Evolutionary conservation across 495 filamentous ascomycete genomes (phyloP), one percentile per base, ranked within the genome.

Genomic region (Penicillium fimorum): DNA sequence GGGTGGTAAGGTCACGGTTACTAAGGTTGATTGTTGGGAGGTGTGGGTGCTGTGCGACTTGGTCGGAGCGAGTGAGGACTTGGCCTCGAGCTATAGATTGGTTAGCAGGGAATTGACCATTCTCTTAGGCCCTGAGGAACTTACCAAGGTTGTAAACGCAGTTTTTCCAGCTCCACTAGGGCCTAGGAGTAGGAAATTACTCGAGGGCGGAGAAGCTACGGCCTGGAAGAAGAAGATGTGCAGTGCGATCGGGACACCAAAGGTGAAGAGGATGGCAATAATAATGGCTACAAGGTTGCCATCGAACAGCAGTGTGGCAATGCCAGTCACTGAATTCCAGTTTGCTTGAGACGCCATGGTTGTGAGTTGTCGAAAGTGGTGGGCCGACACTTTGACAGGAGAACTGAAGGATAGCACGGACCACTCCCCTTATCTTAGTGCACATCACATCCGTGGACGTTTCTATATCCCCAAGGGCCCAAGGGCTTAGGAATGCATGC

Each of bases 151-250:
- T 10, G 92, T 74, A 30, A 98, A 81, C 45, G 89, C 81, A 6
- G 94, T 97, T 71, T 98, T 98, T 60, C 94, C 94, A 47, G 86
- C 81, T 55, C 87, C 89, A 29, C 85, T 85, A 7, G 93, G 94
- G 5, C 94, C 94, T 47, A 93, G 65, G 15, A 98, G 84, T 3
- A 97, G 76, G 70, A 97, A 91, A 6, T 87, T 88, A 29, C 92
- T 91, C 5, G 91, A 82, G 10, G 78, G 81, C 24, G 82, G 84
- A 50, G 87, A 84, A 1, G 84, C 80, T 41, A 80, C 83, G 30
- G 79, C 75, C 17, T 77, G 77, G 70, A 90, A 89, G 66, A 96
- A 83, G 61, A 89, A 66, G 47, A 82, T 64, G 76, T 97, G 94
- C 29, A 97, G 76, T 56, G 95, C 59, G 27, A 96, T 64, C 15